These are phyloP conservation scores for Vitis labrusca DNA, from an alignment of 164 flowering plant genomes.

Conservation along the genomic window DNA sequence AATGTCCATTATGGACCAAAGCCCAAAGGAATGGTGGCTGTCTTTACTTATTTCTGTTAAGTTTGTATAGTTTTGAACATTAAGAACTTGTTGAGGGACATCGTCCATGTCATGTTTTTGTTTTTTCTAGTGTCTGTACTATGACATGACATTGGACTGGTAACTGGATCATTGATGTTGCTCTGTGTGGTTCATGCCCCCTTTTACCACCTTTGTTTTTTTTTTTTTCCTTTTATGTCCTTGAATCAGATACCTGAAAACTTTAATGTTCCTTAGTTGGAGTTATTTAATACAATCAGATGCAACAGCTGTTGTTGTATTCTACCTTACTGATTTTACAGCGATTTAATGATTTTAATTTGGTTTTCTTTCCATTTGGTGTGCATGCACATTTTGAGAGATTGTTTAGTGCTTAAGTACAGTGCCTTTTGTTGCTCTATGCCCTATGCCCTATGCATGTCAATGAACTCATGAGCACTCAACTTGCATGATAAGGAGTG, in stretches of 20 bases:
- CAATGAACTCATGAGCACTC: too few relatives aligned
- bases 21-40: slow-evolving; percentile 1
- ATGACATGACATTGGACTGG: background rate
- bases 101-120: slow-evolving; percentile 14
- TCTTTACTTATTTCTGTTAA: slow-evolving; percentile 14
- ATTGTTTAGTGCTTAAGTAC: background rate
- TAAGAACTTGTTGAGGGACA: slow-evolving; percentile 19
- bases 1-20: slow-evolving; percentile 5
- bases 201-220: background rate
- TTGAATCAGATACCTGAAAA: background rate
- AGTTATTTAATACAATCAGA: background rate
- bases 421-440: background rate
- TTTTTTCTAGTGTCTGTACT: slow-evolving; percentile 5
- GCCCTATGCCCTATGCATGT: too few relatives aligned
- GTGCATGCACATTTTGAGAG: background rate
- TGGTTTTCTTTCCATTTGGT: background rate
- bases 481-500: too few relatives aligned
- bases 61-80: slow-evolving; percentile 30
- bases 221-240: too few relatives aligned
- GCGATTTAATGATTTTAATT: background rate
- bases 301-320: background rate
- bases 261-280: background rate
- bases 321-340: background rate
- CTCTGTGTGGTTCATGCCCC: background rate
- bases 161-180: background rate